These are phyloP conservation scores for Eucalyptus curtisii DNA, from an alignment of 345 rosid species.

Conservation along the genomic window DNA sequence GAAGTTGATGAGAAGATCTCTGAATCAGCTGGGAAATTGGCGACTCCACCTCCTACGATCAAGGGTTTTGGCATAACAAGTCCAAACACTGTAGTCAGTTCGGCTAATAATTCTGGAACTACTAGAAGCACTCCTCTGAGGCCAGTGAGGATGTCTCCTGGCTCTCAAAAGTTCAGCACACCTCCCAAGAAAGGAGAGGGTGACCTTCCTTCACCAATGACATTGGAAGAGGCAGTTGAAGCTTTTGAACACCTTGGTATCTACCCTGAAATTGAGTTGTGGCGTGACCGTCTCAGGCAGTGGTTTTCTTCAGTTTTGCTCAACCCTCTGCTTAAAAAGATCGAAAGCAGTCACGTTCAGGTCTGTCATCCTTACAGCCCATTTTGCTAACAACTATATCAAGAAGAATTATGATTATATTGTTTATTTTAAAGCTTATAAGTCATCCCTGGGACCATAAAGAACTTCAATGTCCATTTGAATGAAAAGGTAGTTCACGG, in stretches of 20 bases:
- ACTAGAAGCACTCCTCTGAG: slow-evolving; percentile 81
- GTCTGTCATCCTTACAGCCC: slow-evolving; percentile 9
- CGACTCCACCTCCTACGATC: slow-evolving; percentile 73
- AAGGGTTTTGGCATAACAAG: slow-evolving; percentile 54
- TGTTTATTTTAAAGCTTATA: background rate
- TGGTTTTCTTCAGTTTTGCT: slow-evolving; percentile 86
- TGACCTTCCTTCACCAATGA: slow-evolving; percentile 82
- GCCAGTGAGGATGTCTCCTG: slow-evolving; percentile 95
- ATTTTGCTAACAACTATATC: background rate
- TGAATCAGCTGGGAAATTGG: slow-evolving; percentile 63
- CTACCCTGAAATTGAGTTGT: slow-evolving; percentile 86
- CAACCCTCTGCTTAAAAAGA: slow-evolving; percentile 64
- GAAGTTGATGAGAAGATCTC: slow-evolving; percentile 66
- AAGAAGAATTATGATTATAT: background rate
- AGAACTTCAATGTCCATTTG: background rate
- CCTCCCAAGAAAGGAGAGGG: slow-evolving; percentile 98
- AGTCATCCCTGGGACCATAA: background rate
- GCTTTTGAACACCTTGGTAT: slow-evolving; percentile 66
- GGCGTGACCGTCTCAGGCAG: slow-evolving; percentile 90
- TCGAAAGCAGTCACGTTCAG: slow-evolving; percentile 84
- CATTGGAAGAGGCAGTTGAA: slow-evolving; percentile 79
- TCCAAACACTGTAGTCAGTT: slow-evolving; percentile 56
- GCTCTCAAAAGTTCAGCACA: slow-evolving; percentile 85
- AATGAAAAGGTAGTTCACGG: background rate
- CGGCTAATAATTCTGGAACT: slow-evolving; percentile 73